Percentiles rank a stretch among this genome's conserved stretches.
Conservation (phyloP, 345 rosid species). For the Populus davidiana region DNA sequence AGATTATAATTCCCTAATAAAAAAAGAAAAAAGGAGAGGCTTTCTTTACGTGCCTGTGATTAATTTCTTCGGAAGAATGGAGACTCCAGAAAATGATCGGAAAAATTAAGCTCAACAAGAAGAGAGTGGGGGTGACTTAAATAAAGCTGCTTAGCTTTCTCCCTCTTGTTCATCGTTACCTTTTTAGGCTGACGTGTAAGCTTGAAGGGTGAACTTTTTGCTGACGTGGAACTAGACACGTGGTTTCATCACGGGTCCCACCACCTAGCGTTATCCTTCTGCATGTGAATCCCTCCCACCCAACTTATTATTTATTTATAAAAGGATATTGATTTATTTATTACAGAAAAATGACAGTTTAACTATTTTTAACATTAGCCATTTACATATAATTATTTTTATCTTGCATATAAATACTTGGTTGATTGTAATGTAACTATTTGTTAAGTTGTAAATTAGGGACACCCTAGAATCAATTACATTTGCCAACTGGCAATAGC, state of each 20-base stretch:
- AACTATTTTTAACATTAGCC: no score
- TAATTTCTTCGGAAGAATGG: background rate
- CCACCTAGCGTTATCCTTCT: constrained; percentile 38
- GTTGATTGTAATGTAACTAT: no score
- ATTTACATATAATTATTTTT: no score
- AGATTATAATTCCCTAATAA: background rate
- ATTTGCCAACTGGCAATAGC: no score
- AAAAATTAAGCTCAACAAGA: no score
- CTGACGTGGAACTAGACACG: constrained; percentile 38
- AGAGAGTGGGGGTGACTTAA: no score
- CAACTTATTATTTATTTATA: no score
- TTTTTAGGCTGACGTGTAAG: constrained; percentile 37
- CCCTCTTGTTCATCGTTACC: background rate
- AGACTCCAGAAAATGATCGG: background rate
- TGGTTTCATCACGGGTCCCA: constrained; percentile 29
- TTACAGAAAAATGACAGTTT: no score
- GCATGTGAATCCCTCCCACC: constrained; percentile 39
- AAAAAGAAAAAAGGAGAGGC: background rate
- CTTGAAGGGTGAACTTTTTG: constrained; percentile 30
- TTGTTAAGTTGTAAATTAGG: no score
- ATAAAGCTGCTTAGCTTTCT: background rate
- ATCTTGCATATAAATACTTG: no score
- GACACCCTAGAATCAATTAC: no score
- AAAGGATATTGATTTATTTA: no score
- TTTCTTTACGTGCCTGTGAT: background rate